phyloP scores from a whole-genome alignment of 768 basidiomycete genomes.

The Serpula lacrymans region DNA sequence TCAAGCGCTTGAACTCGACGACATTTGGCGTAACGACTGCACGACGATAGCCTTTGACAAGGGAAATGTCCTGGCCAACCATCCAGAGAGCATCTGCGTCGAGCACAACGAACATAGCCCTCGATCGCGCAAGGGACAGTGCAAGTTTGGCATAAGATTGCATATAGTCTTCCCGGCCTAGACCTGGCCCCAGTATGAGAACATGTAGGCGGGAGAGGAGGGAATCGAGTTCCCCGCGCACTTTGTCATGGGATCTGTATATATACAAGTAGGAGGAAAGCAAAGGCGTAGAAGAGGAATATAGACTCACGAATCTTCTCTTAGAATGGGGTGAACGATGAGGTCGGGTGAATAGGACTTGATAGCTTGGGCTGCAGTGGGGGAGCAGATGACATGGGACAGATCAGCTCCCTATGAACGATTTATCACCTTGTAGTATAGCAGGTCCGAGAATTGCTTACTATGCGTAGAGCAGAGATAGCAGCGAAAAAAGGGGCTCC shows the following conservation, averaged over 20 bases:
- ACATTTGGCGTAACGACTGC: slow-evolving; percentile 93
- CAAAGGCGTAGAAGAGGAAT: background rate
- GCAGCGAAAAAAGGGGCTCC: slow-evolving; percentile 97
- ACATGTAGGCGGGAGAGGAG: slow-evolving; percentile 87
- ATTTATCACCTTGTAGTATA: background rate
- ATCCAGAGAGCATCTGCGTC: slow-evolving; percentile 93
- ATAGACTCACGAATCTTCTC: slow-evolving; percentile 55
- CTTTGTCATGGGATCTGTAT: slow-evolving; percentile 43
- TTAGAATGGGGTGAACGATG: slow-evolving; percentile 93
- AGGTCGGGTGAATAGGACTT: slow-evolving; percentile 97
- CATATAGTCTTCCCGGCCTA: slow-evolving; percentile 92
- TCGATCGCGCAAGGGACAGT: slow-evolving; percentile 63
- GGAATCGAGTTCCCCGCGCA: slow-evolving; percentile 53
- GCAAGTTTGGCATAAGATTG: slow-evolving; percentile 76
- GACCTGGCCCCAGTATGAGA: slow-evolving; percentile 89
- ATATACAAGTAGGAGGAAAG: background rate
- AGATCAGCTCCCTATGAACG: slow-evolving; percentile 77
- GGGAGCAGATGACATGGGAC: slow-evolving; percentile 96
- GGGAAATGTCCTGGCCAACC: slow-evolving; percentile 66
- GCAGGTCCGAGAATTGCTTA: slow-evolving; percentile 29
- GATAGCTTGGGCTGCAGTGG: slow-evolving; percentile 87
- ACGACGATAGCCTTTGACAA: slow-evolving; percentile 82
- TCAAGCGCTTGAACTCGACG: slow-evolving; percentile 85
- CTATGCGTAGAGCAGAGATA: slow-evolving; percentile 85
- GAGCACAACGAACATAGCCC: slow-evolving; percentile 86